A percentile compares a stretch with the other conserved stretches of the same genome.
phyloP scores from a whole-genome alignment of 2,329 filamentous ascomycete genomes.

The Aspergillus alliaceus region DNA sequence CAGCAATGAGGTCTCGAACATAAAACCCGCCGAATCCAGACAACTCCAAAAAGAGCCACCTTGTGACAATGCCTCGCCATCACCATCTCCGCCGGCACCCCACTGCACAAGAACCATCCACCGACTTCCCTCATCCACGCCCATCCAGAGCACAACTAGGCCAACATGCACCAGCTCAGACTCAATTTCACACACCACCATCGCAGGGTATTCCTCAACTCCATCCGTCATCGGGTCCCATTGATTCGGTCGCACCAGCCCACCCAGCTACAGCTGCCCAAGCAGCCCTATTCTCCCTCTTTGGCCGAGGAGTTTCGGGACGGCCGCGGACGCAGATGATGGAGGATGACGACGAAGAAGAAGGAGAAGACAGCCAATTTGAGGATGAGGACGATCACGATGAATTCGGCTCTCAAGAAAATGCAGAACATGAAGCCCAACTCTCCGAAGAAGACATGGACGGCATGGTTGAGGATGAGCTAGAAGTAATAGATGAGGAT shows the following conservation, averaged over 20 bases:
- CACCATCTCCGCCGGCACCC: constrained; percentile 13
- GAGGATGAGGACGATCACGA: constrained; percentile 18
- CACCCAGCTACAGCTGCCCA: constrained; percentile 21
- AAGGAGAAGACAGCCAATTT: constrained; percentile 18
- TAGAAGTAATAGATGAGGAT: constrained; percentile 28
- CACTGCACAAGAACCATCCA: background rate
- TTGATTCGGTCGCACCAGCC: constrained; percentile 21
- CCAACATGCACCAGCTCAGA: constrained; percentile 8
- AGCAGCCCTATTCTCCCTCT: constrained; percentile 23
- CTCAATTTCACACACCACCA: constrained; percentile 35
- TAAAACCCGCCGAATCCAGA: background rate
- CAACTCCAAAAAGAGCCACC: background rate
- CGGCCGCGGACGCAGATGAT: constrained; percentile 11
- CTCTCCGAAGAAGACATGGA: constrained; percentile 23
- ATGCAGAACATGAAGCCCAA: constrained; percentile 13
- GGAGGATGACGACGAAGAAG: constrained; percentile 17
- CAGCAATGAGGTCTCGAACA: background rate
- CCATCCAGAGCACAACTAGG: constrained; percentile 8
- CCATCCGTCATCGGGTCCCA: constrained; percentile 27
- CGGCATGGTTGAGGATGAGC: constrained; percentile 14
- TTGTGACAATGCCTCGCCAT: constrained; percentile 23
- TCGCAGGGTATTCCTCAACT: constrained; percentile 28
- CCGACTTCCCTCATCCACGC: constrained; percentile 12
- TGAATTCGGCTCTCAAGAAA: background rate
- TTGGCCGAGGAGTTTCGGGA: constrained; percentile 14